These are phyloP conservation scores for Ottelia alismoides DNA, from an alignment of 106 monocot species.

Conservation along the genomic window DNA sequence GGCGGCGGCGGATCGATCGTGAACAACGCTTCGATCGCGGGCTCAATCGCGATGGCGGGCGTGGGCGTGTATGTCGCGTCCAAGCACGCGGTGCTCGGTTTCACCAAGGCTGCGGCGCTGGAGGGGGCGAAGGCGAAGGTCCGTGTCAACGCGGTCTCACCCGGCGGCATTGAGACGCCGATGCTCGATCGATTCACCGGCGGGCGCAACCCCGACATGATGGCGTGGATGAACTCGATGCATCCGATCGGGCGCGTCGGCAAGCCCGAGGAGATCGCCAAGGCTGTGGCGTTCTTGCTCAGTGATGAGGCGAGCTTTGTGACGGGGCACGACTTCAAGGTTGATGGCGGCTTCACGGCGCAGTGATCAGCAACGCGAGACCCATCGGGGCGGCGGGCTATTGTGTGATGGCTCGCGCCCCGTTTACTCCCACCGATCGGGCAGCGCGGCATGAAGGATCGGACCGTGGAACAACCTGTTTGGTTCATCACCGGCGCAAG, in stretches of 20 bases:
- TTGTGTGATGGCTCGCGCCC: too few species aligned
- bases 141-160: constrained; percentile 3
- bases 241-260: not conserved
- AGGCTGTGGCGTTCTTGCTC: not conserved
- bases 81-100: not conserved
- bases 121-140: not conserved
- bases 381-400: too few species aligned
- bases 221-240: too few species aligned
- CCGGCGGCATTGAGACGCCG: too few species aligned
- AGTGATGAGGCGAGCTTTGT: not conserved
- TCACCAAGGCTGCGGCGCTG: not conserved
- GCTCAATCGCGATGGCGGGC: not conserved
- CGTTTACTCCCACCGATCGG: too few species aligned
- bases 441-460: too few species aligned
- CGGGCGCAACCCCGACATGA: too few species aligned
- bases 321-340: not conserved
- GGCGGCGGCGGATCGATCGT: not conserved
- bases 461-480: too few species aligned
- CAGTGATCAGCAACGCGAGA: too few species aligned
- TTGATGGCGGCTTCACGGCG: not conserved
- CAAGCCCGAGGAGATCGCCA: not conserved
- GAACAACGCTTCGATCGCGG: constrained; percentile 1
- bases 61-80: not conserved
- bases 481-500: too few species aligned
- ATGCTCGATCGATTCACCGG: too few species aligned